phyloP scores from a whole-genome alignment of 108 stramenopile species.

The Pinguiococcus pyrenoidosus region DNA sequence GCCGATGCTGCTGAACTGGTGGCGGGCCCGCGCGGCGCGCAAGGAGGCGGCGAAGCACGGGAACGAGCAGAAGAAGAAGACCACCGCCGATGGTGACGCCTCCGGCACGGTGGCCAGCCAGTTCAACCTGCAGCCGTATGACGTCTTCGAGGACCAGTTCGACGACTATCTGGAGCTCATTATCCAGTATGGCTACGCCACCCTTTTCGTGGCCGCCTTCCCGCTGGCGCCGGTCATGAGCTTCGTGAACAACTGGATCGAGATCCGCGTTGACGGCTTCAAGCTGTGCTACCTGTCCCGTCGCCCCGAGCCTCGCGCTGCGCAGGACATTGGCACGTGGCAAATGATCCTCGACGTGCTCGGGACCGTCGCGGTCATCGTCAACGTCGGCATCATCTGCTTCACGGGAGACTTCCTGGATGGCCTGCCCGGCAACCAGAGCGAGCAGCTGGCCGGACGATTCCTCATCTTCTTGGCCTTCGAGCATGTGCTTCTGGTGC shows the following conservation, averaged over 20 bases:
- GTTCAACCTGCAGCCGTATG: constrained; percentile 32
- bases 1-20: constrained; percentile 25
- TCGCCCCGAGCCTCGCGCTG: constrained; percentile 68
- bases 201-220: constrained; percentile 84
- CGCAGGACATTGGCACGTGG: constrained; percentile 83
- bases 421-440: neutral
- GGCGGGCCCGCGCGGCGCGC: neutral
- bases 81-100: constrained; percentile 6
- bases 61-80: constrained; percentile 15
- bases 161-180: constrained; percentile 66
- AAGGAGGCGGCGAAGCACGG: constrained; percentile 5
- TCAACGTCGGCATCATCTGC: constrained; percentile 83
- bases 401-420: constrained; percentile 49
- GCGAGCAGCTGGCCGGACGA: constrained; percentile 25
- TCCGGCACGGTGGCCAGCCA: constrained; percentile 5
- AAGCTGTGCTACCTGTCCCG: constrained; percentile 68
- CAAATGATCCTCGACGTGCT: constrained; percentile 85
- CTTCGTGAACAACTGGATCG: constrained; percentile 76
- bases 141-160: constrained; percentile 60
- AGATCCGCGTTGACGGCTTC: constrained; percentile 85
- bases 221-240: constrained; percentile 82
- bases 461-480: constrained; percentile 37
- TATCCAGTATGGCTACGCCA: constrained; percentile 60
- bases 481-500: constrained; percentile 20
- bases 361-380: constrained; percentile 78